Base-by-base conservation (phyloP, 129 eudicot genomes). In the Saussurea involucrata region DNA sequence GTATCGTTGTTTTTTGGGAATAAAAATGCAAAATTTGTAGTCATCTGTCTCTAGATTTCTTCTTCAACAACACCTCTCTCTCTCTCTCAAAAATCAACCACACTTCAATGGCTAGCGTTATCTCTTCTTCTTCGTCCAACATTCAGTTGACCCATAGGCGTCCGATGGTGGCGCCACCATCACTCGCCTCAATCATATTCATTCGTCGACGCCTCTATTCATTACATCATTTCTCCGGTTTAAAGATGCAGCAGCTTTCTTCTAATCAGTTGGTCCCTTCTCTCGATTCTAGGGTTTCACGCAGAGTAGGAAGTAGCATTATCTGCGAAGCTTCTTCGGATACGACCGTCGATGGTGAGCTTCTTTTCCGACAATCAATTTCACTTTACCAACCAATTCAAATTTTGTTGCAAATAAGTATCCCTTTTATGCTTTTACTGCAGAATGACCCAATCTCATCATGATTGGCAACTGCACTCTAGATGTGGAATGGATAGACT, bases 271-370 rank as follows among this genome's bases (percentile, higher is more conserved):
- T 24, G 1, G 3, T 53, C 20, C n/a, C 76, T 27, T 25, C 42
- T 8, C n/a, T 13, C 24, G 20, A 18, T 31, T 4, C 11, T 29
- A 53, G 49, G 77, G 49, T 73, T 73, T 73, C 77, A 21, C 67
- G 68, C 15, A 73, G 63, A 29, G 34, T 12, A 18, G 20, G 28
- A 73, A 58, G 55, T 60, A 73, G 55, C 31, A 58, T 73, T 60
- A 67, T 73, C 22, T 73, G 68, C 15, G 24, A 58, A 73, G 69
- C 77, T 29, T 73, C 77, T 32, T 58, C 77, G 13, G 77, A 73
- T 33, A 58, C 77, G 4, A 32, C 55, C 33, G 10, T 73, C 63
- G 77, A 58, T 58, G 77, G 77, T 73, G 24, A 28, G 29, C 64
- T 10, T 29, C 20, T 55, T 46, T 46, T 46, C 57, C 57, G 5